These are phyloP conservation scores for Gynandropsis gynandra DNA, from an alignment of 345 rosid species.

Conservation along the genomic window DNA sequence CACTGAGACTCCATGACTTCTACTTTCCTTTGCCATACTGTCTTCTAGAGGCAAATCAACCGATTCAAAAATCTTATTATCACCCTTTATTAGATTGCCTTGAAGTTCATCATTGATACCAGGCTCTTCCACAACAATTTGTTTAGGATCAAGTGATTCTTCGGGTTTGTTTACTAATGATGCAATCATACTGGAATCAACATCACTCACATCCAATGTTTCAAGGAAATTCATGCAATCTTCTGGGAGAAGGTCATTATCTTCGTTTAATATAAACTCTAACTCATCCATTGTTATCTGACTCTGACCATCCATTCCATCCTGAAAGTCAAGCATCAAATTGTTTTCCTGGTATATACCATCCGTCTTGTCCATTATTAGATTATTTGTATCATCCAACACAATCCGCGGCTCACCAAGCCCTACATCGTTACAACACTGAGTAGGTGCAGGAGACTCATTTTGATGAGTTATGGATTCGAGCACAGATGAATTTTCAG, in stretches of 20 bases:
- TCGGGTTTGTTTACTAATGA: constrained; percentile 15
- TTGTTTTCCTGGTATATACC: constrained; percentile 1
- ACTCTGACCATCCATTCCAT: constrained; percentile 22
- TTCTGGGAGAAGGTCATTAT: constrained; percentile 23
- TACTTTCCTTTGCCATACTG: constrained; percentile 20
- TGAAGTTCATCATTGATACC: constrained; percentile 15
- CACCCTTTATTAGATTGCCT: constrained; percentile 19
- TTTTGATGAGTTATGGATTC: neutral
- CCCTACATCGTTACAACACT: neutral
- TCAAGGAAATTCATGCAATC: constrained; percentile 19
- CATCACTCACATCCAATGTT: constrained; percentile 21
- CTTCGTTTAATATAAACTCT: constrained; percentile 37
- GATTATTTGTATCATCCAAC: neutral
- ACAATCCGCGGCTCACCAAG: constrained; percentile 9
- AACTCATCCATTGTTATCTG: constrained; percentile 44
- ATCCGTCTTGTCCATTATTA: constrained; percentile 6
- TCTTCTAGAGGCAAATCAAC: constrained; percentile 11
- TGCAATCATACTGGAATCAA: constrained; percentile 18
- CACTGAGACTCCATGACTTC: constrained; percentile 21
- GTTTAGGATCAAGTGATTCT: constrained; percentile 21
- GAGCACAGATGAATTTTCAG: constrained; percentile 8
- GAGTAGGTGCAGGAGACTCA: no score
- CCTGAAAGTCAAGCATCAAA: constrained; percentile 23
- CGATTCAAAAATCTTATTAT: constrained; percentile 15
- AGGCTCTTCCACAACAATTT: constrained; percentile 21